Evolutionary conservation across 805 yeast species (phyloP).

Genomic region (Kuraishia floccosa): DNA sequence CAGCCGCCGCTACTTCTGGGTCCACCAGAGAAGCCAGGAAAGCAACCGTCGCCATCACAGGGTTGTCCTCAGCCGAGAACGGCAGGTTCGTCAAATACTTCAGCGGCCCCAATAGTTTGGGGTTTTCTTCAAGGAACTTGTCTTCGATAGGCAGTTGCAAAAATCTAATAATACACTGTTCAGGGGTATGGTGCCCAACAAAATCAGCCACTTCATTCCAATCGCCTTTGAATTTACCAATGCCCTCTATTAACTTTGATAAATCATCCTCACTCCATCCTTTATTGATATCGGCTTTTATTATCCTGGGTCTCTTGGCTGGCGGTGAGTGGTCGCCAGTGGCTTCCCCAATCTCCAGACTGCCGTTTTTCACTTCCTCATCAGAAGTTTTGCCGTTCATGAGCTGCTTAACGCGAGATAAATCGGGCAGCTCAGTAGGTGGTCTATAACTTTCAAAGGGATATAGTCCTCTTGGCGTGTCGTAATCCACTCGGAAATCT

Average conservation of each 20-base stretch:
- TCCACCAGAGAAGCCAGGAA: conserved; percentile 81
- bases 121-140: conserved; percentile 37
- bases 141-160: conserved; percentile 78
- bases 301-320: conserved; percentile 12
- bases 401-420: conserved; percentile 13
- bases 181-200: conserved; percentile 61
- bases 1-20: conserved; percentile 75
- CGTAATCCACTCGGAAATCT: conserved; percentile 65
- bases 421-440: conserved; percentile 34
- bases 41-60: conserved; percentile 86
- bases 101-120: conserved; percentile 53
- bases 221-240: conserved; percentile 53
- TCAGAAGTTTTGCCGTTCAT: conserved; percentile 5
- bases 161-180: conserved; percentile 73
- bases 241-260: conserved; percentile 48
- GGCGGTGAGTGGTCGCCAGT: background rate
- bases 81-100: conserved; percentile 81
- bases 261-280: conserved; percentile 64
- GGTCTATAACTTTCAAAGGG: conserved; percentile 81
- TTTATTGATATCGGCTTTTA: conserved; percentile 21
- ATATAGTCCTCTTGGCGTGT: conserved; percentile 85
- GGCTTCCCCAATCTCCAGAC: background rate
- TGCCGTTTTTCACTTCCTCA: background rate
- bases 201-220: conserved; percentile 69
- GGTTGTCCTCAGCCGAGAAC: conserved; percentile 78